Evolutionary conservation across 148 eudicot species (phyloP).

Genomic region (Dysphania ambrosioides): DNA sequence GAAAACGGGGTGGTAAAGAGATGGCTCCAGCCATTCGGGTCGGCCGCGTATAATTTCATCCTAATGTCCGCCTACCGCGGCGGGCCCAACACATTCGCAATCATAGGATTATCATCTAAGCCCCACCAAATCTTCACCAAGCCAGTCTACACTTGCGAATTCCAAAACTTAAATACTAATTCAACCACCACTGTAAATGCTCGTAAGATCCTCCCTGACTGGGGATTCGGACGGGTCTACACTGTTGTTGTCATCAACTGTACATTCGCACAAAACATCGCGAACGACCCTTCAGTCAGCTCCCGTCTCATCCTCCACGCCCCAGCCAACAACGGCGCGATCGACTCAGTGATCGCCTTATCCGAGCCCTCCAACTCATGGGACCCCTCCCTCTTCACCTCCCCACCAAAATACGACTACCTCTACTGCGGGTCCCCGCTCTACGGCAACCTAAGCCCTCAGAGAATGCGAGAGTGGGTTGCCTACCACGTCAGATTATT

Average conservation of each 20-base stretch:
- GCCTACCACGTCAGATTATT: background rate
- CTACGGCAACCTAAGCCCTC: background rate
- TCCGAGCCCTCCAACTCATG: background rate
- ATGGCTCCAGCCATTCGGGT: constrained; percentile 42
- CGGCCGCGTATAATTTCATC: constrained; percentile 59
- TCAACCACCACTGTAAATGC: constrained; percentile 34
- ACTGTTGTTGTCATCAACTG: constrained; percentile 66
- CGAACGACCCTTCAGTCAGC: background rate
- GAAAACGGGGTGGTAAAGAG: constrained; percentile 43
- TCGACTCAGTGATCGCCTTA: background rate
- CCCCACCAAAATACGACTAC: background rate
- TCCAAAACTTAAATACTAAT: constrained; percentile 17
- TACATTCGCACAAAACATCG: constrained; percentile 35
- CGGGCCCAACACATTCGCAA: constrained; percentile 55
- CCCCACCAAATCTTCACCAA: constrained; percentile 51
- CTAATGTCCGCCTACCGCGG: constrained; percentile 83
- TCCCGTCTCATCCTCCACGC: background rate
- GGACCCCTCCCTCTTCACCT: background rate
- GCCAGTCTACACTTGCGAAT: constrained; percentile 55
- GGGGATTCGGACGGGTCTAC: constrained; percentile 83
- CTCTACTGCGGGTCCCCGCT: background rate
- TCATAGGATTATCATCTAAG: constrained; percentile 56
- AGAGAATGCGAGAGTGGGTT: background rate
- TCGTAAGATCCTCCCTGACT: constrained; percentile 54
- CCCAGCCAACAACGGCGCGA: background rate